Evolutionary conservation across 2,329 filamentous ascomycete genomes (phyloP), one percentile per base, ranked within the genome.

Genomic region (Pezicula rhizophila): DNA sequence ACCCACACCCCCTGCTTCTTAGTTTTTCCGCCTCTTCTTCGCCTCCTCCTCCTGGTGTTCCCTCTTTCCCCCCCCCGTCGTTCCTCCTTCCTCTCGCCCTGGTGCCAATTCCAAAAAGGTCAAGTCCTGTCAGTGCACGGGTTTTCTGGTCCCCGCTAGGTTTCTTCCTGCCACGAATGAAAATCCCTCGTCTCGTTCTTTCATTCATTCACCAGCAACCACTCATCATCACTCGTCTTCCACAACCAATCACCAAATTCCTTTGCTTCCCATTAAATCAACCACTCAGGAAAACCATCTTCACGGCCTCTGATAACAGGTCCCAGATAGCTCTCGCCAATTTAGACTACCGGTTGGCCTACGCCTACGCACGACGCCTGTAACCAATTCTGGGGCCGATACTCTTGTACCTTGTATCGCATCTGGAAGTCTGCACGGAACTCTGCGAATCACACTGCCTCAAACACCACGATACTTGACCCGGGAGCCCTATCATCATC

Each of bases 401-500:
- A 18, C 48, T 45, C 31, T 33, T 40, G 33, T 41, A 20, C 38
- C 38, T 43, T n/a, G 45, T 43, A 46, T 46, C 45, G 50, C 45
- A 46, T 48, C 48, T 45, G 46, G 51, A 49, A 52, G 42, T 48
- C 49, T 55, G 45, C 47, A 51, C 53, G 50, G 49, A 57, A 56
- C 54, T 53, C 51, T 55, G 47, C 59, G 56, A 60, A 60, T 60
- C 56, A 52, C 17, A 47, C 47, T 41, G 46, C 33, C 39, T 17
- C 45, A 49, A 46, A 50, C 49, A 47, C 45, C 49, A 43, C 53
- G 49, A 45, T 48, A 53, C 39, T 45, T 44, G 51, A 15, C 40
- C 25, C 18, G 11, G 43, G 54, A 56, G 53, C 53, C 61, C 61
- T 60, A 62, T 62, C 60, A 62, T 23, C 53, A 48, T 57, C 55